Evolutionary conservation across 495 filamentous ascomycete species (phyloP).

Genomic region (Hypomontagnella submonticulosa): DNA sequence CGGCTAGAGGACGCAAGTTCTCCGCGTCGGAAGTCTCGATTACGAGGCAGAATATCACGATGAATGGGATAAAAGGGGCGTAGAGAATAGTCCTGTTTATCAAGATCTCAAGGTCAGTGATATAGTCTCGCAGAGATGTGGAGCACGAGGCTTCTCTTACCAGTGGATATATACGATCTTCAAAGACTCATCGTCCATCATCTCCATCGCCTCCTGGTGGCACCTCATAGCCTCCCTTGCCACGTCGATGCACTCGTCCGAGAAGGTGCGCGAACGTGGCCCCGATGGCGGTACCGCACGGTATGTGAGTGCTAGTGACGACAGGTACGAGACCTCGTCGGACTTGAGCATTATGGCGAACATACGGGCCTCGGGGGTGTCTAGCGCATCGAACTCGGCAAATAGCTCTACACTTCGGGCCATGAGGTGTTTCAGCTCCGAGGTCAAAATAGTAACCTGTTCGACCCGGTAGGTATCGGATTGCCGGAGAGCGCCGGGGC

Average conservation of each 20-base stretch:
- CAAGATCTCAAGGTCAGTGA: conserved; percentile 7
- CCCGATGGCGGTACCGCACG: conserved; percentile 66
- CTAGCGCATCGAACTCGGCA: conserved; percentile 25
- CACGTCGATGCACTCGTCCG: conserved; percentile 68
- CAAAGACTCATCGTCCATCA: conserved; percentile 58
- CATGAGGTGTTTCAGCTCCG: conserved; percentile 42
- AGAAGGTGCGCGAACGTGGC: conserved; percentile 59
- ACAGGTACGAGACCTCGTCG: conserved; percentile 66
- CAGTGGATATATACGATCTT: conserved; percentile 71
- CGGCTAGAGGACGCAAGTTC: conserved; percentile 64
- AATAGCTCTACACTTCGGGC: conserved; percentile 42
- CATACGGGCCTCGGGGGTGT: conserved; percentile 44
- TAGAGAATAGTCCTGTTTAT: conserved; percentile 72
- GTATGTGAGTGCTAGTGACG: conserved; percentile 69
- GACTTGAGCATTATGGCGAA: conserved; percentile 62
- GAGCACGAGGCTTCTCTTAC: conserved; percentile 51
- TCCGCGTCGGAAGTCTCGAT: conserved; percentile 61
- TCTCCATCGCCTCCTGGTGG: conserved; percentile 64
- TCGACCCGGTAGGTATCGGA: conserved; percentile 57
- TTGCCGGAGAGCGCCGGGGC: conserved; percentile 65
- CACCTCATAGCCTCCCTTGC: conserved; percentile 65
- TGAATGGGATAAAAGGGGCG: conserved; percentile 74
- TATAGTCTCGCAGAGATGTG: no score
- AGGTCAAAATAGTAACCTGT: conserved; percentile 46
- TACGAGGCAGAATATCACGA: conserved; percentile 75